Conservation (phyloP, 805 yeast genomes). For the Barnettozyma sp. region DNA sequence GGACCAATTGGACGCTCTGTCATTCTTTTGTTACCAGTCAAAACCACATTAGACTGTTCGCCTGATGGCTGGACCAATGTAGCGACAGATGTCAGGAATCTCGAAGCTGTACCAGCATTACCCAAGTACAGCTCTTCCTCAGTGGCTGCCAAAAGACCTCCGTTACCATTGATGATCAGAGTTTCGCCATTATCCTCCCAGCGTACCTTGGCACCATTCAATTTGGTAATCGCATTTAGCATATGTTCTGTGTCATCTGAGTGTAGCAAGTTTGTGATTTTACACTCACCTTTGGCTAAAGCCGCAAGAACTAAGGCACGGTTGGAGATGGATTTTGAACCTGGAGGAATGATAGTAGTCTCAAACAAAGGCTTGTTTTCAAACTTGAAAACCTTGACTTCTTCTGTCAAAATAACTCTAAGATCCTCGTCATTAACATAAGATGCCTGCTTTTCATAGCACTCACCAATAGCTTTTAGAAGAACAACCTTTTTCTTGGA, state of each 20-base stretch:
- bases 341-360: conserved; percentile 72
- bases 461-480: conserved; percentile 77
- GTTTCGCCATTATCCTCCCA: conserved; percentile 91
- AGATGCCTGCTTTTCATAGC: conserved; percentile 84
- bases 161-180: conserved; percentile 75
- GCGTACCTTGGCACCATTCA: conserved; percentile 74
- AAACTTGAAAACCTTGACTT: conserved; percentile 61
- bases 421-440: conserved; percentile 75
- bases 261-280: conserved; percentile 78
- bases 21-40: conserved; percentile 96
- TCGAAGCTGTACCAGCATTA: conserved; percentile 96
- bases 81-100: conserved; percentile 90
- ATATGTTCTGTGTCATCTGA: conserved; percentile 95
- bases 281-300: conserved; percentile 78
- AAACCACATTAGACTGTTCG: conserved; percentile 40
- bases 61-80: conserved; percentile 58
- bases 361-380: conserved; percentile 24
- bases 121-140: conserved; percentile 76
- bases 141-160: conserved; percentile 65
- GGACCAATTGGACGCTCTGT: conserved; percentile 97
- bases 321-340: conserved; percentile 94
- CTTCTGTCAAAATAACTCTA: conserved; percentile 77
- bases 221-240: conserved; percentile 75
- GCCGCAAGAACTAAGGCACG: conserved; percentile 93
- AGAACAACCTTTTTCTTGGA: conserved; percentile 81